phyloP scores from a whole-genome alignment of 2,329 filamentous ascomycete species.

The Aureobasidium vineae region DNA sequence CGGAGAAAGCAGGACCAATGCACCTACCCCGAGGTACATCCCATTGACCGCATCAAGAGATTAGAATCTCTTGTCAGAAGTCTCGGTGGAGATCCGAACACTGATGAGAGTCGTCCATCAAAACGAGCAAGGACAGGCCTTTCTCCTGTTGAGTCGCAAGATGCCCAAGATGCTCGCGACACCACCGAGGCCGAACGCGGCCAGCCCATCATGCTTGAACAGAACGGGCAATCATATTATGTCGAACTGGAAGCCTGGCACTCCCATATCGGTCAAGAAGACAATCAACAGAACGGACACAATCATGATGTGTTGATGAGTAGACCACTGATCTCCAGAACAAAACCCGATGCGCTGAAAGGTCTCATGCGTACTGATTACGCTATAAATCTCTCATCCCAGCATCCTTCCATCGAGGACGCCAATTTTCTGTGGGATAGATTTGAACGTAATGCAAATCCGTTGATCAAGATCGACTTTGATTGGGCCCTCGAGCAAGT shows the following conservation, averaged over 20 bases:
- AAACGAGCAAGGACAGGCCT: neutral
- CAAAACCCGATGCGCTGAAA: constrained; percentile 4
- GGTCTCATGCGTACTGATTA: neutral
- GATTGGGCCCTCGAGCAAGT: constrained; percentile 14
- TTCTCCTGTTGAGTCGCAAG: neutral
- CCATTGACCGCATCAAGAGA: constrained; percentile 3
- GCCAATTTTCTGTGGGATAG: constrained; percentile 21
- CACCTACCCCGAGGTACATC: constrained; percentile 1
- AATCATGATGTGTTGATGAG: constrained; percentile 16
- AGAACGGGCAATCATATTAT: constrained; percentile 10
- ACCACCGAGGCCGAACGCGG: neutral
- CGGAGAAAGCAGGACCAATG: constrained; percentile 17
- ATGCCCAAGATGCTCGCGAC: neutral
- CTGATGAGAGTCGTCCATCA: neutral
- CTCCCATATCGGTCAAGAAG: neutral
- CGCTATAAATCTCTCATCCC: neutral
- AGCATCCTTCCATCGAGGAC: constrained; percentile 1
- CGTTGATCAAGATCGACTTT: constrained; percentile 25
- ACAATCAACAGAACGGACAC: neutral
- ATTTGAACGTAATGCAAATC: constrained; percentile 21
- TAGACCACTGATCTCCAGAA: neutral
- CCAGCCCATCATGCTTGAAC: constrained; percentile 3
- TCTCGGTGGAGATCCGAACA: constrained; percentile 17
- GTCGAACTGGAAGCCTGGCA: constrained; percentile 13
- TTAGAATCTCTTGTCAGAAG: constrained; percentile 11